These are phyloP conservation scores for Alloteropsis angusta DNA, from an alignment of 202 grass and related monocot genomes.

Conservation along the genomic window DNA sequence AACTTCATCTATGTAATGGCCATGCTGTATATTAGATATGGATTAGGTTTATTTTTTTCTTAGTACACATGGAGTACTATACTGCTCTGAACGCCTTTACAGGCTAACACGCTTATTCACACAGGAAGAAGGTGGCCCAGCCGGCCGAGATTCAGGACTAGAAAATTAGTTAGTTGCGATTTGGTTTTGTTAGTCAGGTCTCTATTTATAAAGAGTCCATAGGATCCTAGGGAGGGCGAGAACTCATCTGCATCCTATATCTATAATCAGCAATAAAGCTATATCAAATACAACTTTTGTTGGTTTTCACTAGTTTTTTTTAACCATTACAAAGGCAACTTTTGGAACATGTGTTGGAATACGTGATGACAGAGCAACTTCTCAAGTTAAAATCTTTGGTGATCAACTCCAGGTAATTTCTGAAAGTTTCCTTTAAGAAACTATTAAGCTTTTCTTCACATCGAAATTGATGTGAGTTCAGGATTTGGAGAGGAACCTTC, in stretches of 20 bases:
- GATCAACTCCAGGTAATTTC: slow-evolving; percentile 59
- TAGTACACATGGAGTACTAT: not conserved
- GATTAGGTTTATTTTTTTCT: not conserved
- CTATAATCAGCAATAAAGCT: too few relatives aligned
- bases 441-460: slow-evolving; percentile 18
- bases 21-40: not conserved
- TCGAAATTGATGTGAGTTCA: slow-evolving; percentile 21
- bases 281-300: not conserved
- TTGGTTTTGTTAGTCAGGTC: too few relatives aligned
- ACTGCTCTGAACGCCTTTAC: too few relatives aligned
- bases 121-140: too few relatives aligned
- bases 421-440: not conserved
- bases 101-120: too few relatives aligned
- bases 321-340: slow-evolving; percentile 50
- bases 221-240: too few relatives aligned
- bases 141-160: too few relatives aligned
- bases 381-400: slow-evolving; percentile 96
- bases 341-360: slow-evolving; percentile 89
- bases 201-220: too few relatives aligned
- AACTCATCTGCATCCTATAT: too few relatives aligned
- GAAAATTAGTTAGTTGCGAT: too few relatives aligned
- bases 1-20: not conserved
- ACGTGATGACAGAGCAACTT: slow-evolving; percentile 68
- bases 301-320: slow-evolving; percentile 17
- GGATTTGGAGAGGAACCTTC: slow-evolving; percentile 93